These are phyloP conservation scores for Leptosphaerulina australis DNA, from an alignment of 2,329 filamentous ascomycete genomes.

Conservation along the genomic window DNA sequence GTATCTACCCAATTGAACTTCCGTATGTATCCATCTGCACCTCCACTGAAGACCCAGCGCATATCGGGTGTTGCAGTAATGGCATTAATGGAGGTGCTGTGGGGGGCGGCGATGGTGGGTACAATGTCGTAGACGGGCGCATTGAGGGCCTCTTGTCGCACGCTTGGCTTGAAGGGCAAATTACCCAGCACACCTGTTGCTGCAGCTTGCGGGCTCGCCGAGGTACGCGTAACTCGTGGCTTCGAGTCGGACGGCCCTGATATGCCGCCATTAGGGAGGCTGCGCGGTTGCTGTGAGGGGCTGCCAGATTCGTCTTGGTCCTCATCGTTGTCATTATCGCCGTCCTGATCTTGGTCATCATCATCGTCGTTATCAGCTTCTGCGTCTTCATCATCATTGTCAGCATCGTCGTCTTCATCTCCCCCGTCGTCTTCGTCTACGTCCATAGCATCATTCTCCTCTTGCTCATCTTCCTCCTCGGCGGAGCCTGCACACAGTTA, in stretches of 20 bases:
- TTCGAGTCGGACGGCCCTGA: conserved; percentile 46
- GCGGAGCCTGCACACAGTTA: conserved; percentile 30
- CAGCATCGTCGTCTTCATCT: conserved; percentile 51
- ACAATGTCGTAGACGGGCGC: conserved; percentile 91
- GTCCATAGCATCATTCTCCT: conserved; percentile 54
- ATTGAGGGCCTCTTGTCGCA: conserved; percentile 78
- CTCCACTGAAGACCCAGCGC: conserved; percentile 92
- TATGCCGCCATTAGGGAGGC: conserved; percentile 38
- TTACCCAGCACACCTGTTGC: conserved; percentile 38
- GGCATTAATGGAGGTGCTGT: conserved; percentile 93
- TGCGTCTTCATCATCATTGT: conserved; percentile 50
- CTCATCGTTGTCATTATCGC: conserved; percentile 51
- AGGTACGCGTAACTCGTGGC: conserved; percentile 56
- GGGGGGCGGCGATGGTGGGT: conserved; percentile 93
- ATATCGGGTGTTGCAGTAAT: conserved; percentile 91
- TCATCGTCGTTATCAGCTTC: conserved; percentile 51
- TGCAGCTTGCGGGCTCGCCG: conserved; percentile 52
- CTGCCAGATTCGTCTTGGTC: conserved; percentile 56
- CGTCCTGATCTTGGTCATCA: conserved; percentile 51
- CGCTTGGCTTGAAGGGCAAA: conserved; percentile 62
- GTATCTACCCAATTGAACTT: conserved; percentile 97
- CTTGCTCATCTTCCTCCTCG: conserved; percentile 37
- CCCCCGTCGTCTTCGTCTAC: conserved; percentile 53
- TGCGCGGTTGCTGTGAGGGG: conserved; percentile 47
- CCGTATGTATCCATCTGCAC: conserved; percentile 91